Evolutionary conservation across 306 rosid genomes (phyloP), one percentile per base, ranked within the genome.

Genomic region (Citrullus amarus): DNA sequence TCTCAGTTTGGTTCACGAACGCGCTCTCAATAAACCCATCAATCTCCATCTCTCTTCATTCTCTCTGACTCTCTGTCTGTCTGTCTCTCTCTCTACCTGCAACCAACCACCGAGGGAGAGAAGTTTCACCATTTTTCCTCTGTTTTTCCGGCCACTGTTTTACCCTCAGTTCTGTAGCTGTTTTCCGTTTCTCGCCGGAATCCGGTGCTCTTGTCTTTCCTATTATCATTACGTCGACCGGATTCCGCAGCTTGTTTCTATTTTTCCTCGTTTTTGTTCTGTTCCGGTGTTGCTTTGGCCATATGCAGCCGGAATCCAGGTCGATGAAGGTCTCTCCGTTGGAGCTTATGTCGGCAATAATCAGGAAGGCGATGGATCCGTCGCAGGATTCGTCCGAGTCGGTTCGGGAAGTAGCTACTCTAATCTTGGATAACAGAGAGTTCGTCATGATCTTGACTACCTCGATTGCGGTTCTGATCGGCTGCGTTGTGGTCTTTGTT

Each of bases 291-390:
- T 8, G 7, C 6, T 44, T 11, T 5, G 22, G 22, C 65, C 73
- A 25, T 61, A 93, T 93, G 99, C 77, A 92, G 55, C 82, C 93
- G 20, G 78, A 86, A 4, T 89, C 90, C 3, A 86, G 55, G 85
- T 86, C 99, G 32, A 81, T 89, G 76, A 95, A 92, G 87, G 81
- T 89, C 46, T 95, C 99, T 12, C 97, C 99, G 8, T 72, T 93
- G 65, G 99, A 96, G 88, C 90, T 96, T 72, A 82, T 96, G 88
- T 87, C 96, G 2, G 98, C 93, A 36, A 88, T 96, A 16, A 87
- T 96, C 85, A 87, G 81, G 53, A 93, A 97, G 11, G 91, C 88
- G 68, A 30, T 89, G 2, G 96, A 92, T 83, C 91, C 96, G 20
- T 79, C 97, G 68, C 87, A 86, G 74, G 80, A 78, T 11, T 88